A percentile compares a stretch with the other conserved stretches of the same genome.
These are phyloP conservation scores for Dipodascus albidus DNA, from an alignment of 805 yeast species.

Conservation along the genomic window DNA sequence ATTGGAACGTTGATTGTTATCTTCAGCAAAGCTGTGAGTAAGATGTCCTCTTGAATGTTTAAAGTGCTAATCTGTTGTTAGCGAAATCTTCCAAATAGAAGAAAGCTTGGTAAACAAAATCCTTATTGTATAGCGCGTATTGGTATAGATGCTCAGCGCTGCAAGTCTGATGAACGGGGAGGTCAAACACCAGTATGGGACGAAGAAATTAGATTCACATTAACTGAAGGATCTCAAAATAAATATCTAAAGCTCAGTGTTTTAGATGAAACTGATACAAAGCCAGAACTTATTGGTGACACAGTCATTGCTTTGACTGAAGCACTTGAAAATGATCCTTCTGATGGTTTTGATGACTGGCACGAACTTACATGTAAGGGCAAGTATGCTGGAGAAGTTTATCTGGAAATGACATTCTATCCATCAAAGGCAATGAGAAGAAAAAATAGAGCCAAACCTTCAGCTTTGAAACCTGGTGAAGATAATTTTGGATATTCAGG, in stretches of 20 bases:
- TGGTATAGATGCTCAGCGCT: conserved; percentile 70
- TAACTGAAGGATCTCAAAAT: conserved; percentile 24
- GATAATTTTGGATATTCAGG: neutral
- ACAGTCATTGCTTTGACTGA: conserved; percentile 66
- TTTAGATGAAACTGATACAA: conserved; percentile 70
- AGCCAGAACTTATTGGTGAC: conserved; percentile 75
- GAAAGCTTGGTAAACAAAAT: conserved; percentile 84
- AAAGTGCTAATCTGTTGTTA: conserved; percentile 5
- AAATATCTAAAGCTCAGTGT: conserved; percentile 61
- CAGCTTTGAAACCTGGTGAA: neutral
- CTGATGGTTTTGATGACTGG: conserved; percentile 82
- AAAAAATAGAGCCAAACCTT: neutral
- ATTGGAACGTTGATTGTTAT: conserved; percentile 56
- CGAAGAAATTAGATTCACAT: conserved; percentile 26
- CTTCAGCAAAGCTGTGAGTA: conserved; percentile 29
- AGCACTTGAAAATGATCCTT: conserved; percentile 53
- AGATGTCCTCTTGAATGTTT: no score
- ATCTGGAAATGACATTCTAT: conserved; percentile 84
- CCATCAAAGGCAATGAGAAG: conserved; percentile 31
- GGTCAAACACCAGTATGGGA: conserved; percentile 90
- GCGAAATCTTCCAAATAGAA: conserved; percentile 74
- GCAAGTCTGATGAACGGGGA: conserved; percentile 70
- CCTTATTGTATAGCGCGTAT: conserved; percentile 81
- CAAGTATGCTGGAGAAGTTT: conserved; percentile 78
- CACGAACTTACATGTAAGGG: conserved; percentile 55